Percentiles rank a stretch among this genome's conserved stretches.
These are phyloP conservation scores for Aspergillus brunneoviolaceus DNA, from an alignment of 2,329 filamentous ascomycete species.

Conservation along the genomic window DNA sequence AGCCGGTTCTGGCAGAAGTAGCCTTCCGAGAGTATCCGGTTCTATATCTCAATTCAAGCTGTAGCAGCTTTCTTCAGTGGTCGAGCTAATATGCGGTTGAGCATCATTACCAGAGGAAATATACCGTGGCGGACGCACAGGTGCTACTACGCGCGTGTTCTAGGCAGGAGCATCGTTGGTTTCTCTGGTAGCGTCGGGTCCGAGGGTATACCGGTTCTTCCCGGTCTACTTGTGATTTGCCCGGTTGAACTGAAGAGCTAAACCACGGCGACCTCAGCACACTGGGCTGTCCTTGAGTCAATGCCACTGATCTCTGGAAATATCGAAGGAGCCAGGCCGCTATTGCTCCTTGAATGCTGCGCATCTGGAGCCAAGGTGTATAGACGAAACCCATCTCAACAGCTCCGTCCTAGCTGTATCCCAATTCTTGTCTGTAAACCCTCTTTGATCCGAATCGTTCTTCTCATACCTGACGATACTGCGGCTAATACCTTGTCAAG, in stretches of 20 bases:
- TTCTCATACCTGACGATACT: not conserved
- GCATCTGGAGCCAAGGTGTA: not conserved
- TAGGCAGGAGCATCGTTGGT: not conserved
- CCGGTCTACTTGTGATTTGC: not conserved
- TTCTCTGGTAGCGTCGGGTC: not conserved
- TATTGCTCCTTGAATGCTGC: not conserved
- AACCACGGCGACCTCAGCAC: not conserved
- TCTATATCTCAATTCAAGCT: not conserved
- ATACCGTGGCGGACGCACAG: not conserved
- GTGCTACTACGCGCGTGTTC: constrained; percentile 5
- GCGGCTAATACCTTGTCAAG: not conserved
- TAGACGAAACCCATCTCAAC: not conserved
- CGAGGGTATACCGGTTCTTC: not conserved
- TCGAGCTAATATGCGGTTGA: not conserved
- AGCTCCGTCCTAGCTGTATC: not conserved
- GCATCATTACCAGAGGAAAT: not conserved
- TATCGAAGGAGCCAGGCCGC: not conserved
- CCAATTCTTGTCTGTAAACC: not conserved
- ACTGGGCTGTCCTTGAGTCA: not conserved
- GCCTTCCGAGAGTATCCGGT: not conserved
- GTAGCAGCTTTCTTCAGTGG: not conserved
- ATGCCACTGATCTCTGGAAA: not conserved
- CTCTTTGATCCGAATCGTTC: not conserved
- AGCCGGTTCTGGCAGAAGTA: not conserved
- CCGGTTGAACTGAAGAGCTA: not conserved